These are phyloP conservation scores for Aspergillus luchuensis DNA, from an alignment of 2,329 filamentous ascomycete species.

Conservation along the genomic window DNA sequence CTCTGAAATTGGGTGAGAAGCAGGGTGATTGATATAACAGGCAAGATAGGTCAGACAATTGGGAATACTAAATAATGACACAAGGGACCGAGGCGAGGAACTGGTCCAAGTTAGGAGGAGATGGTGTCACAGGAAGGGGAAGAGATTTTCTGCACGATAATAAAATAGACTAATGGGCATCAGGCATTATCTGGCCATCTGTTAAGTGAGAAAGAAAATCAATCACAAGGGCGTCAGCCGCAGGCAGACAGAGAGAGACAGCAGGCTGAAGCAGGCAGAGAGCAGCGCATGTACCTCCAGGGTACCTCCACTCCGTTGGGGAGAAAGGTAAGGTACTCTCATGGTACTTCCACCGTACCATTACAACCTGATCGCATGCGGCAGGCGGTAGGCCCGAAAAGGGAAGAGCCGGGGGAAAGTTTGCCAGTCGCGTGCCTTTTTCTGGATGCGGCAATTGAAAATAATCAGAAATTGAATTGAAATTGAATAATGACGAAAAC, in stretches of 20 bases:
- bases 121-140: conserved; percentile 10
- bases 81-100: background rate
- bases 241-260: background rate
- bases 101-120: background rate
- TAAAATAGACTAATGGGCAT: background rate
- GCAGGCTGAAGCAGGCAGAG: background rate
- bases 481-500: conserved; percentile 4
- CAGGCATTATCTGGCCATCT: background rate
- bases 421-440: conserved; percentile 7
- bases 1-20: background rate
- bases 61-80: background rate
- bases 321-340: conserved; percentile 1
- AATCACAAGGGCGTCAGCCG: background rate
- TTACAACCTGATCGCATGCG: background rate
- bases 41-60: background rate
- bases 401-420: background rate
- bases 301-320: background rate
- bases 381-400: conserved; percentile 1
- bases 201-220: background rate
- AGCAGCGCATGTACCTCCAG: background rate
- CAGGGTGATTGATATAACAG: background rate
- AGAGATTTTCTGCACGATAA: conserved; percentile 3
- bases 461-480: too few relatives aligned
- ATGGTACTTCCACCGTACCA: background rate
- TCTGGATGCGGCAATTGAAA: background rate